Conservation (phyloP, 2,329 filamentous ascomycete species). For the Pseudogymnoascus sp. region DNA sequence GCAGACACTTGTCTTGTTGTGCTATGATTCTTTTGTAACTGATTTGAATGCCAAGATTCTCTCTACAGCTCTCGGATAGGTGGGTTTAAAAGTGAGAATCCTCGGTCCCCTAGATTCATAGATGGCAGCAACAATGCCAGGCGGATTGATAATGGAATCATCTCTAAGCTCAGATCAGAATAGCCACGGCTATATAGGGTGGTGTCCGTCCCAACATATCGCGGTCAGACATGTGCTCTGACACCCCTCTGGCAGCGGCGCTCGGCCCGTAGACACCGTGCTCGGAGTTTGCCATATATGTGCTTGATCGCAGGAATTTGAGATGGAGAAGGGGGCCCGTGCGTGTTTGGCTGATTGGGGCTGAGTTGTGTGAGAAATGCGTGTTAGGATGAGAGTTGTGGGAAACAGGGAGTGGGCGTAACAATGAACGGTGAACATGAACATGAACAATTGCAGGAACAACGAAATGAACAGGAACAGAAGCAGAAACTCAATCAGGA, state of each 20-base stretch:
- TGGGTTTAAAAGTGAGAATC: too few relatives aligned
- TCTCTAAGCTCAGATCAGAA: neutral
- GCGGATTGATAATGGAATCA: neutral
- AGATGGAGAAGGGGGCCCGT: neutral
- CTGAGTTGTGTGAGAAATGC: neutral
- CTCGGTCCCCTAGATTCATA: too few relatives aligned
- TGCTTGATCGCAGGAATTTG: neutral
- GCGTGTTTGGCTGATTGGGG: neutral
- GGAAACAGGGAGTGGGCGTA: neutral
- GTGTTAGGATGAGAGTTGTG: neutral
- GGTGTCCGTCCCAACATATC: neutral
- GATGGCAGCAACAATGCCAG: too few relatives aligned
- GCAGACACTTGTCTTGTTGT: neutral
- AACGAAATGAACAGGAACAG: neutral
- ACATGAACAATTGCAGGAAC: neutral
- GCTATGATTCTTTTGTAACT: neutral
- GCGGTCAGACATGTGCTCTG: neutral
- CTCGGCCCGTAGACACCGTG: neutral
- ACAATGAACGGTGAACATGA: neutral
- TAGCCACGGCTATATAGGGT: neutral
- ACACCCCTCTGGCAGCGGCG: neutral
- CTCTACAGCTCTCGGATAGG: too few relatives aligned
- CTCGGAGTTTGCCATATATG: neutral
- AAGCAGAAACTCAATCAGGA: neutral
- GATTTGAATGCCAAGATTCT: neutral